Evolutionary conservation across 2,329 filamentous ascomycete species (phyloP).

Genomic region (Cylindrodendrum hubeiense): DNA sequence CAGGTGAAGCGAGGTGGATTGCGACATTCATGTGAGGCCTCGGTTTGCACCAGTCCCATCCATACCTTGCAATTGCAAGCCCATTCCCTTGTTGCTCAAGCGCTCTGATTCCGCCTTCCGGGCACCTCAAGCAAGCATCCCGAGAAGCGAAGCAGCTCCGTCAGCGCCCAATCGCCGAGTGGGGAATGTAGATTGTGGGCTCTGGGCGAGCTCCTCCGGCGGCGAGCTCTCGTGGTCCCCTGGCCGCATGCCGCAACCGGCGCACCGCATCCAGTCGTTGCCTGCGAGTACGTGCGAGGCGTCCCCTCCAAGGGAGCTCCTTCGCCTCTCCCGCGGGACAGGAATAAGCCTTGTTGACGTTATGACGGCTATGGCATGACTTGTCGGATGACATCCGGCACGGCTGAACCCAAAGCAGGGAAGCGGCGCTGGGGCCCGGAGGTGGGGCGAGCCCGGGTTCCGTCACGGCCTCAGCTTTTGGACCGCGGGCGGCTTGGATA

Average conservation of each 20-base stretch:
- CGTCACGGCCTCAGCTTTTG: constrained; percentile 3
- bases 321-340: neutral
- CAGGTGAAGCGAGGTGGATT: neutral
- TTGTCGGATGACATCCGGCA: constrained; percentile 35
- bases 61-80: neutral
- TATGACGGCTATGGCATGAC: constrained; percentile 27
- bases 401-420: constrained; percentile 13
- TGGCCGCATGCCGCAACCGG: neutral
- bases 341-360: neutral
- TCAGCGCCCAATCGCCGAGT: neutral
- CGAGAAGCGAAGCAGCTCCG: too few relatives aligned
- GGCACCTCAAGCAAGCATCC: neutral
- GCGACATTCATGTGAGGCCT: neutral
- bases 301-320: neutral
- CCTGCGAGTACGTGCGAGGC: neutral
- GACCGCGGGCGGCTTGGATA: neutral
- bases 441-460: constrained; percentile 6
- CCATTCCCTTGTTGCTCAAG: neutral
- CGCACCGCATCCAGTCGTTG: neutral
- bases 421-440: constrained; percentile 3
- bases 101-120: too few relatives aligned
- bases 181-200: neutral
- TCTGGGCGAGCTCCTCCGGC: neutral
- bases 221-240: neutral
- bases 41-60: neutral